A percentile compares a stretch with the other conserved stretches of the same genome.
Evolutionary conservation across 179 eudicot genomes (phyloP).

Genomic region (Nepenthes alata): DNA sequence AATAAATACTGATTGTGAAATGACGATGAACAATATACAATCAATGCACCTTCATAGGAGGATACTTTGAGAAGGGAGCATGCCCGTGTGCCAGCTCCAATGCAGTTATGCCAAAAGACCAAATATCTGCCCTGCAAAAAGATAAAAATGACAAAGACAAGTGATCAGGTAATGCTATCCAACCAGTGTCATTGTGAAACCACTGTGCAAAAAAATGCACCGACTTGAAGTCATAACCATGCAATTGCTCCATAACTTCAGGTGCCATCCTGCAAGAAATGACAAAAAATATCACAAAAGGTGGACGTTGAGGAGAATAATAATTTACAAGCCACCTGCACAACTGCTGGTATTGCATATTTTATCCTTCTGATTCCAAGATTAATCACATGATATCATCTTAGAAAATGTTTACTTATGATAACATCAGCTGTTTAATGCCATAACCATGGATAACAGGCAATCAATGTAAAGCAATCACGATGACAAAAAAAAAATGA

Average conservation of each 20-base stretch:
- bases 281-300: neutral
- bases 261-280: conserved; percentile 88
- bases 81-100: conserved; percentile 94
- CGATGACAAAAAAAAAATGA: too few species aligned
- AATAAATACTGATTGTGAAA: too few species aligned
- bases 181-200: neutral
- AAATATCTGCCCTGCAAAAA: conserved; percentile 68
- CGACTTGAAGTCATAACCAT: conserved; percentile 88
- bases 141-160: neutral
- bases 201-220: conserved; percentile 13
- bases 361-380: too few species aligned
- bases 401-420: too few species aligned
- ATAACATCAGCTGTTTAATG: too few species aligned
- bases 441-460: too few species aligned
- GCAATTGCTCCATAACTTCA: conserved; percentile 85
- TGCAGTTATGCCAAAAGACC: conserved; percentile 98
- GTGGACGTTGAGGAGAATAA: too few species aligned
- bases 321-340: too few species aligned
- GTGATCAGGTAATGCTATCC: too few species aligned
- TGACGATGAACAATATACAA: neutral
- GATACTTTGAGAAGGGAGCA: conserved; percentile 92
- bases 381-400: too few species aligned
- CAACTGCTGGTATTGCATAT: too few species aligned
- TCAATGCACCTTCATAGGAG: conserved; percentile 75
- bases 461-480: too few species aligned